Percentiles rank a stretch among this genome's conserved stretches.
These are phyloP conservation scores for Alternaria atra DNA, from an alignment of 2,329 filamentous ascomycete genomes.

Conservation along the genomic window DNA sequence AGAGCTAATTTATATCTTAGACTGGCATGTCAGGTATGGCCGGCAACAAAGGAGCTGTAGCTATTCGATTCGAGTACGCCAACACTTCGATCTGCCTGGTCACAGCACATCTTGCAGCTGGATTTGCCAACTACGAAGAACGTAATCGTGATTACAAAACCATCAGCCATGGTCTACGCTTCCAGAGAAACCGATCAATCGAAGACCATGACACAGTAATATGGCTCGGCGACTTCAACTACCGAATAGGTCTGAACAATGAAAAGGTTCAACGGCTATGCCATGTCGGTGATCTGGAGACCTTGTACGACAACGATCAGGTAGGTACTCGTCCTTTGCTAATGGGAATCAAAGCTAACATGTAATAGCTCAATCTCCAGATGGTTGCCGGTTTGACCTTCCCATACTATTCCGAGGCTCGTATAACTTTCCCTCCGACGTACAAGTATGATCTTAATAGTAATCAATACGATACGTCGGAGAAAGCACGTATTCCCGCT, in stretches of 20 bases:
- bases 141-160: slow-evolving; percentile 91
- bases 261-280: slow-evolving; percentile 81
- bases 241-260: slow-evolving; percentile 85
- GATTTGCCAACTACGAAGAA: slow-evolving; percentile 96
- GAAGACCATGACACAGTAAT: slow-evolving; percentile 88
- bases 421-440: slow-evolving; percentile 88
- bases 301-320: slow-evolving; percentile 91
- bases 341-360: slow-evolving; percentile 33
- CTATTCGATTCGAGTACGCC: slow-evolving; percentile 93
- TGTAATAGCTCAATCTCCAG: slow-evolving; percentile 80
- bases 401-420: slow-evolving; percentile 88
- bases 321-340: slow-evolving; percentile 50
- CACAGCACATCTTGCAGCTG: slow-evolving; percentile 93
- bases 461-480: slow-evolving; percentile 91
- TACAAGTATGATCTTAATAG: slow-evolving; percentile 94
- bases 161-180: slow-evolving; percentile 85
- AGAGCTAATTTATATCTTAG: slow-evolving; percentile 51
- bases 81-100: slow-evolving; percentile 94
- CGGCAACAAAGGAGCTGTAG: slow-evolving; percentile 97
- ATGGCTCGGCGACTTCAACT: slow-evolving; percentile 99
- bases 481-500: slow-evolving; percentile 92
- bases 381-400: slow-evolving; percentile 94
- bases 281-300: slow-evolving; percentile 75
- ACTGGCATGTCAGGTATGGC: slow-evolving; percentile 95
- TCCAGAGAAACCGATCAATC: slow-evolving; percentile 89